A percentile compares a stretch with the other conserved stretches of the same genome.
Evolutionary conservation across 83 land plant species (phyloP).

Genomic region (Picea mariana): DNA sequence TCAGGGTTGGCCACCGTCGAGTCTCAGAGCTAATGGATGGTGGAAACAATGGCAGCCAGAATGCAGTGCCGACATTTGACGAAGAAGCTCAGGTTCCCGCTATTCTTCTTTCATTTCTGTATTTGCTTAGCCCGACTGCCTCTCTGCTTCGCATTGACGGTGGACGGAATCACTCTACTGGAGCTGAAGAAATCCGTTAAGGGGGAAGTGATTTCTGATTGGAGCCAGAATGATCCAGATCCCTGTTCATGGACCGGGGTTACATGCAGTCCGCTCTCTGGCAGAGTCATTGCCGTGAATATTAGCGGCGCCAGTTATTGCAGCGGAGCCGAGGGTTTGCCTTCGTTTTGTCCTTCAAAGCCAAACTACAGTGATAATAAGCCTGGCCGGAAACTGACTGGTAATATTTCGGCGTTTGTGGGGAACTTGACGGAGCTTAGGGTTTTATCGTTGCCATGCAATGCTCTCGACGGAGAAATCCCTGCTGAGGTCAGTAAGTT

Average conservation of each 20-base stretch:
- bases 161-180: slow-evolving; percentile 30
- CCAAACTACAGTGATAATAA: too few relatives aligned
- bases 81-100: neutral
- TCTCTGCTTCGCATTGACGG: neutral
- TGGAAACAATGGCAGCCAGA: too few relatives aligned
- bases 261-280: slow-evolving; percentile 24
- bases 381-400: too few relatives aligned
- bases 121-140: neutral
- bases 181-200: slow-evolving; percentile 28
- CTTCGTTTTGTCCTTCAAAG: too few relatives aligned
- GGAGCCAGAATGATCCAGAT: slow-evolving; percentile 18
- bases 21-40: too few relatives aligned
- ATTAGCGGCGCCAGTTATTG: slow-evolving; percentile 3
- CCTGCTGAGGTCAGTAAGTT: slow-evolving; percentile 35
- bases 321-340: neutral
- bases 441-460: slow-evolving; percentile 27
- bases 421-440: slow-evolving; percentile 23
- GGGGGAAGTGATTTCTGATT: slow-evolving; percentile 30
- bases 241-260: slow-evolving; percentile 57
- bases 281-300: slow-evolving; percentile 26
- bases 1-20: too few relatives aligned
- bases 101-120: neutral
- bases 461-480: slow-evolving; percentile 40
- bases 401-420: too few relatives aligned
- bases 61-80: too few relatives aligned